Evolutionary conservation across 495 filamentous ascomycete species (phyloP), one percentile per base, ranked within the genome.

Genomic region (Hyphodiscus hymeniophilus): DNA sequence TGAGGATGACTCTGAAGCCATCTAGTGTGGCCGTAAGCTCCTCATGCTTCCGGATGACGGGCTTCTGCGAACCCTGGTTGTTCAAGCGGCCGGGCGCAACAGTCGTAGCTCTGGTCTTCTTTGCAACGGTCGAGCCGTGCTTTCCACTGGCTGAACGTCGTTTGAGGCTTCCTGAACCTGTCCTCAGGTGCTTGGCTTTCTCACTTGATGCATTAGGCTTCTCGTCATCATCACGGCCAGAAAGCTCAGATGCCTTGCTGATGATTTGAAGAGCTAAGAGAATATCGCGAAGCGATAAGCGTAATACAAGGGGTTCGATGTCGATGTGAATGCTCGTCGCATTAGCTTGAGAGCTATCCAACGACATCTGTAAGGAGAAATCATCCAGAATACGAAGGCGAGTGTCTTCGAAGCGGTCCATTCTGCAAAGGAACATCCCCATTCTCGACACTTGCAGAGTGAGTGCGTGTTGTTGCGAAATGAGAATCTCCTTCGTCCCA

Each of bases 371-470:
- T 24, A 97, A 61, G 7, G 89, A 95, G 64, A 97, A 97, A 60
- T 97, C 88, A 60, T 98, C 92, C 18, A 98, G 74, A 54, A 98
- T 94, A 18, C 94, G 81, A 26, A 91, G 71, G 42, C 81, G 75
- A 50, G 72, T 82, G 5, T 74, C 82, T 42, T 91, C 86, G 54
- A 88, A 89, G 51, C 85, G 84, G 60, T 98, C 92, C 94, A 98
- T 97, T 22, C 92, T 86, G 61, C 92, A 98, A 30, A 98, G 70
- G 65, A 96, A 98, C 90, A 98, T 97, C 47, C 92, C 94, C 38
- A 96, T 81, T 58, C 95, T 80, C 30, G 85, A 85, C 7, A 97
- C 76, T 58, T 97, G 94, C 47, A 98, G 71, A 8, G 94, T 95
- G 41, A 89, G 75, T 18, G 91, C 88, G 68, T 97, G 87, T 64